Conservation (phyloP, 257 asterid species). For the Salvia rosmarinus region DNA sequence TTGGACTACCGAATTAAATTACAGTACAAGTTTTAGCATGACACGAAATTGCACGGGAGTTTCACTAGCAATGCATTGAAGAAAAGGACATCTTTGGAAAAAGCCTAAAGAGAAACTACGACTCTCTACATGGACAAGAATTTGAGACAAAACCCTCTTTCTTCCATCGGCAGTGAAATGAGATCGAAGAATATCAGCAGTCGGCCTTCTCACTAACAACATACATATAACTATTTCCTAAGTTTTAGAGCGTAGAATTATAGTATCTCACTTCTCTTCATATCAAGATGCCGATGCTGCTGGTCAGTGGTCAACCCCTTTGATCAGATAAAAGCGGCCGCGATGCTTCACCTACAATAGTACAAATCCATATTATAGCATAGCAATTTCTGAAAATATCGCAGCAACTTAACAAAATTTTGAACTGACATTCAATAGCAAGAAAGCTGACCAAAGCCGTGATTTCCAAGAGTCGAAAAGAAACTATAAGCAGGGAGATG, state of each 20-base stretch:
- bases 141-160: background rate
- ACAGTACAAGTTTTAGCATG: too few species aligned
- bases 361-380: background rate
- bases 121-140: background rate
- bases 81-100: background rate
- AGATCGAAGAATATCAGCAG: background rate
- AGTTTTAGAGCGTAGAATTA: background rate
- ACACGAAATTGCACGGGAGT: too few species aligned
- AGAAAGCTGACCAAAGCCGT: too few species aligned
- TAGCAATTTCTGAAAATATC: background rate
- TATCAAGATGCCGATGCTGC: background rate
- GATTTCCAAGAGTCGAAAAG: background rate
- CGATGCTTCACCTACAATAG: slow-evolving; percentile 24
- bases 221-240: background rate
- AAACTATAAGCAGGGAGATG: background rate
- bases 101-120: background rate
- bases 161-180: background rate
- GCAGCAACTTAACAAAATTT: background rate
- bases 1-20: too few species aligned
- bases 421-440: background rate
- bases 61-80: background rate
- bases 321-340: slow-evolving; percentile 32
- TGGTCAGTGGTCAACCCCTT: background rate
- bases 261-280: background rate
- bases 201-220: background rate